These are phyloP conservation scores for Talaromyces stipitatus DNA, from an alignment of 495 filamentous ascomycete genomes.

Conservation along the genomic window DNA sequence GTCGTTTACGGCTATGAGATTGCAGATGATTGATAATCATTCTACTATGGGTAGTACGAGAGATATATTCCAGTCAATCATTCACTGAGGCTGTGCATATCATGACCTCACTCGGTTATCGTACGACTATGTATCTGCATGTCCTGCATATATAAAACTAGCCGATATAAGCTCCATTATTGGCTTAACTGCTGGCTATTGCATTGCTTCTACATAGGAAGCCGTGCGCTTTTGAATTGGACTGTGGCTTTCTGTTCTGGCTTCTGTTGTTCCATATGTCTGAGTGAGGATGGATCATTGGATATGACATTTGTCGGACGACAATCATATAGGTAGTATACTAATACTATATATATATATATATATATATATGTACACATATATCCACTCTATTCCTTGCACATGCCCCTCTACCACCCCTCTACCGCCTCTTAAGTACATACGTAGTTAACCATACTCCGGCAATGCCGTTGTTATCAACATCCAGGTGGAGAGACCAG, in stretches of 20 bases:
- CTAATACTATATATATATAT: too few species aligned
- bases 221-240: not conserved
- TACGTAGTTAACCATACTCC: too few species aligned
- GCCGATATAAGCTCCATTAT: too few species aligned
- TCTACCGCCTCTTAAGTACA: too few species aligned
- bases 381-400: too few species aligned
- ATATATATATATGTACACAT: too few species aligned
- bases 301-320: too few species aligned
- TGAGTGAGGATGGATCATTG: too few species aligned
- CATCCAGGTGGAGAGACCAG: not conserved
- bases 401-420: too few species aligned
- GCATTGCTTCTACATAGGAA: constrained; percentile 2
- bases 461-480: not conserved
- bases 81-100: constrained; percentile 6
- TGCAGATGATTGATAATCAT: not conserved
- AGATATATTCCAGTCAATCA: not conserved
- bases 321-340: too few species aligned
- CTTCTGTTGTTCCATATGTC: not conserved
- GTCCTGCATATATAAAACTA: constrained; percentile 2
- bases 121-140: not conserved
- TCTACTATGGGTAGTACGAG: not conserved
- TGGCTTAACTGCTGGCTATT: too few species aligned
- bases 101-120: constrained; percentile 7
- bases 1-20: too few species aligned
- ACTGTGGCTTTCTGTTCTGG: not conserved